Base-by-base conservation (phyloP, 2,329 filamentous ascomycete genomes). In the Colletotrichum sp. region DNA sequence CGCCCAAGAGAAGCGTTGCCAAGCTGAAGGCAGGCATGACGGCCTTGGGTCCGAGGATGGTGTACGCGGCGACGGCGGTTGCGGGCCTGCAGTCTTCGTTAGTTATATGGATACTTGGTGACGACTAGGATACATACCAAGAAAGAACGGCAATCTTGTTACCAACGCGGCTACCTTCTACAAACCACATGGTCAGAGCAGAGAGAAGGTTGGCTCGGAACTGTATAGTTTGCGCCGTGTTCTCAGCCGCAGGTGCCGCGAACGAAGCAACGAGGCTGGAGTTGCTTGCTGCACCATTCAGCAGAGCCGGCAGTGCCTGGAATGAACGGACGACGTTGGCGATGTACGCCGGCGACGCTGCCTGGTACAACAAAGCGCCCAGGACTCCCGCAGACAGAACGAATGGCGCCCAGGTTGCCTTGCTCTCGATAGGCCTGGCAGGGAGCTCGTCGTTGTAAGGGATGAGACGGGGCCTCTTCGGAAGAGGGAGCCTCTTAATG, bases 371-470 rank as follows among this genome's bases (percentile, higher is more conserved):
- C 15, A 74, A 2, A 0, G 28, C 57, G 0, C 57, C 28, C 28
- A 61, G 2, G 9, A 61, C 16, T 13, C 26, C 57, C 5, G 30
- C 43, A 52, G 43, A 55, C 65, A 73, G 30, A 5, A 43, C 18
- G 8, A 34, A 55, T 4, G 66, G 28, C 1, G 57, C 38, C 57
- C 57, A 63, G 2, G 55, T 66, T 3, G 16, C 6, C 24, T 71
- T 70, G 60, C n/a, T 66, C 26, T 38, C 26, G 8, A 74, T 34
- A 2, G 67, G 67, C 10, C 16, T 30, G 9, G 60, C 16, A 1
- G 72, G 67, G 10, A 74, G 72, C 34, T 74, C 72, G 9, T 71
- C 67, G 5, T 74, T 34, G 28, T 65, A 71, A 7, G 72, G 72
- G 1, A 74, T 48, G 10, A 74, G 12, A 3, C 67, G 38, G 5